These are phyloP conservation scores for Kodamaea sp. DNA, from an alignment of 1,139 yeast species.

Conservation along the genomic window DNA sequence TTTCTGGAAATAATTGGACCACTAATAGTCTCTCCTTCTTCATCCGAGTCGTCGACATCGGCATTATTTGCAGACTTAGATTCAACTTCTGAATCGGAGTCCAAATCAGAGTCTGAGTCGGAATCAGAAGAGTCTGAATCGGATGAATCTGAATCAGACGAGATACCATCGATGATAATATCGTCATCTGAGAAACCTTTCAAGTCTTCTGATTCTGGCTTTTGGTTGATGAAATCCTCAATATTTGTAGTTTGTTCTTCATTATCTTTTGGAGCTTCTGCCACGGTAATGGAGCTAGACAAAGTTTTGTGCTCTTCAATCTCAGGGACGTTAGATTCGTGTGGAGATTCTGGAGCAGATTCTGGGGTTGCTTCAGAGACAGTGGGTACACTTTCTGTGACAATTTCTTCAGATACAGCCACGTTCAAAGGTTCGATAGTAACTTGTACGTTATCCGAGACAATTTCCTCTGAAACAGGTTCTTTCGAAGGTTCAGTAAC, in stretches of 20 bases:
- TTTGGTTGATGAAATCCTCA: constrained; percentile 9
- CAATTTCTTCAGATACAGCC: no score
- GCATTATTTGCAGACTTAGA: constrained; percentile 21
- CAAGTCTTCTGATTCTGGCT: constrained; percentile 11
- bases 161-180: constrained; percentile 17
- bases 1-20: constrained; percentile 77
- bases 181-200: constrained; percentile 24
- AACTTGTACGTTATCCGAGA: no score
- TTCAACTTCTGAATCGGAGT: constrained; percentile 19
- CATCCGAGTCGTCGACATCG: constrained; percentile 33
- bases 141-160: constrained; percentile 17
- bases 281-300: neutral
- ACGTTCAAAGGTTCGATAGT: no score
- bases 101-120: constrained; percentile 24
- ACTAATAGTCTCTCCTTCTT: constrained; percentile 40
- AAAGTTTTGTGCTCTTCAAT: no score
- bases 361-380: no score
- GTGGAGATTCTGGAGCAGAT: no score
- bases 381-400: no score
- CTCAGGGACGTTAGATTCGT: no score
- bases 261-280: neutral
- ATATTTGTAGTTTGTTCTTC: constrained; percentile 3
- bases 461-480: no score
- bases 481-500: no score
- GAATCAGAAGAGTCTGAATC: constrained; percentile 18